Base-by-base conservation (phyloP, 805 yeast species). In the Candida michaelii region DNA sequence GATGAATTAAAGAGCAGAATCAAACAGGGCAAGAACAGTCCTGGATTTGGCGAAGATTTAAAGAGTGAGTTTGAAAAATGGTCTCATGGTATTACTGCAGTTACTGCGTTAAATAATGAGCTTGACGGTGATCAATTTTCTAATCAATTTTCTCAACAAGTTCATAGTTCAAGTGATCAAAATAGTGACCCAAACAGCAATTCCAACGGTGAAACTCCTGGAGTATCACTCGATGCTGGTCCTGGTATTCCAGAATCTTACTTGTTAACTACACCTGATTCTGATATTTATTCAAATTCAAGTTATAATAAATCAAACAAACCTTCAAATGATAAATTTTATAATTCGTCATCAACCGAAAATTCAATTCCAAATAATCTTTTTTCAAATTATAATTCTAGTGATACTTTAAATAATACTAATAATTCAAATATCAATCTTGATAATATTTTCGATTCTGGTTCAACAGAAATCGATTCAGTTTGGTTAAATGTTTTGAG, bases 401-500 rank as follows among this genome's bases (percentile, higher is more conserved):
- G 11, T 9, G 35, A 31, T 4, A 18, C 7, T 19, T 18, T 6
- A 3, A 18, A n/a, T 12, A 34, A 34, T 5, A 21, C 23, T 8
- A 18, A 3, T 19, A 18, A n/a, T n/a, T 4, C 29, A 21, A 21
- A 21, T 31, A 12, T 13, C 2, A 34, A 34, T 8, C 4, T 23
- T 5, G 37, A 34, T 5, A 24, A 24, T 23, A 10, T 34, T 5
- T 36, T 25, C 10, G 27, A 25, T 31, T n/a, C 19, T 10, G 41
- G 35, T 5, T 31, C 37, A 11, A 33, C 25, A 16, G 39, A 40
- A 27, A 30, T 41, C 11, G 45, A 42, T 37, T 23, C 41, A 12
- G 37, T 18, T 5, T 42, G 45, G 45, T 21, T 42, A 30, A 36
- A 37, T 31, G 37, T 36, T 14, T 18, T 42, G 12, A 36, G 38